These are phyloP conservation scores for Mallotus repandus DNA, from an alignment of 441 rosid species.

Conservation along the genomic window DNA sequence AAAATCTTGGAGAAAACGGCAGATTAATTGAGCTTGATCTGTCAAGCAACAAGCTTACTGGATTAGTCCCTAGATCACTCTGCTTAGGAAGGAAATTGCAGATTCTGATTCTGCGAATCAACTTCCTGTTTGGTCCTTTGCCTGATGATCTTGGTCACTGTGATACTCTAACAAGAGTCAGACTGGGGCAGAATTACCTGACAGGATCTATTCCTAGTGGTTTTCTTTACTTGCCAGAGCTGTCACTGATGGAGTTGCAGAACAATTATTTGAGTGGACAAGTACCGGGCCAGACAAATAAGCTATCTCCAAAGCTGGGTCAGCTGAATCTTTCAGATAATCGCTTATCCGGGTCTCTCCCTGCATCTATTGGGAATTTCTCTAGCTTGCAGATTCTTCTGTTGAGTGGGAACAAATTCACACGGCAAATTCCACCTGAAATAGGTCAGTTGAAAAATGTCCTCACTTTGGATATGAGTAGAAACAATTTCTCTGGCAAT, in stretches of 20 bases:
- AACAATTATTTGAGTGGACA: constrained; percentile 58
- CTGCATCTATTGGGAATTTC: constrained; percentile 61
- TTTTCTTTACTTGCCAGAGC: constrained; percentile 61
- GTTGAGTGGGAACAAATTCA: constrained; percentile 51
- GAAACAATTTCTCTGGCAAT: constrained; percentile 62
- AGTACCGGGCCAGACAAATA: constrained; percentile 34
- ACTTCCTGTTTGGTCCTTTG: constrained; percentile 76
- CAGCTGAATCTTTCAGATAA: constrained; percentile 76
- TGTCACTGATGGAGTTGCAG: constrained; percentile 75
- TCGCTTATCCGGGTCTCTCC: constrained; percentile 60
- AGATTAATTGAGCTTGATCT: constrained; percentile 62
- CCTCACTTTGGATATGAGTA: constrained; percentile 60
- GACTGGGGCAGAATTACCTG: constrained; percentile 74
- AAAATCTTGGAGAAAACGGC: constrained; percentile 69
- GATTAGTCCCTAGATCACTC: constrained; percentile 62
- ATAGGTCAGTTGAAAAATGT: constrained; percentile 57
- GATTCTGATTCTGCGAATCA: constrained; percentile 62
- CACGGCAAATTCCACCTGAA: constrained; percentile 57
- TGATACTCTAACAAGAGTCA: constrained; percentile 51
- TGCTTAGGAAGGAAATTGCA: constrained; percentile 60
- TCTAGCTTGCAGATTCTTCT: constrained; percentile 61
- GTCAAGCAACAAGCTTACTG: constrained; percentile 86
- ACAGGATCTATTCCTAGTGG: constrained; percentile 67
- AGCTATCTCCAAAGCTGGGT: constrained; percentile 37
- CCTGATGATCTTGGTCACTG: constrained; percentile 77